A percentile compares a stretch with the other conserved stretches of the same genome.
Evolutionary conservation across 257 asterid species (phyloP).

Genomic region (Salvia rosmarinus): DNA sequence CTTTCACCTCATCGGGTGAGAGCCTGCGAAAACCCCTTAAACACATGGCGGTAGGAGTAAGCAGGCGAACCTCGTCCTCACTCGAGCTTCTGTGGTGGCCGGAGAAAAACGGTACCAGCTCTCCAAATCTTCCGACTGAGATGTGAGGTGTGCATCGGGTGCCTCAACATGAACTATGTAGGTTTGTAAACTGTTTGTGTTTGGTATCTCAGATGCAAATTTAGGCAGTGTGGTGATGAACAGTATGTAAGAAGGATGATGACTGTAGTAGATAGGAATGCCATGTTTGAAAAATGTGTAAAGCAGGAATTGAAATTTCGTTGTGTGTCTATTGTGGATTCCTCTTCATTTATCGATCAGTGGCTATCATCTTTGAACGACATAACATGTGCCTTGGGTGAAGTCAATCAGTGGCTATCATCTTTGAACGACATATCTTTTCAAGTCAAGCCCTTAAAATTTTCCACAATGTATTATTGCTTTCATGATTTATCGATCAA

Average conservation of each 20-base stretch:
- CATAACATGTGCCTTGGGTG: no score
- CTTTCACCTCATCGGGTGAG: slow-evolving; percentile 36
- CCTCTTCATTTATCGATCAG: no score
- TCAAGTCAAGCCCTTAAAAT: no score
- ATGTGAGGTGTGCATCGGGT: background rate
- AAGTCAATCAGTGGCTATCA: no score
- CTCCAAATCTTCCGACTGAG: background rate
- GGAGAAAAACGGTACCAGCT: slow-evolving; percentile 24
- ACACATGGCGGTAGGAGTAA: slow-evolving; percentile 31
- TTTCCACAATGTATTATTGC: no score
- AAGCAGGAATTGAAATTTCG: no score
- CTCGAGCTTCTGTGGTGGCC: background rate
- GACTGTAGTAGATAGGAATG: background rate
- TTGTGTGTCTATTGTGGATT: no score
- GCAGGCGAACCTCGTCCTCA: background rate
- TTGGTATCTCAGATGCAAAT: slow-evolving; percentile 6
- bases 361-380: no score
- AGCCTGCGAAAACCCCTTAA: slow-evolving; percentile 47
- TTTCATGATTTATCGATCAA: no score
- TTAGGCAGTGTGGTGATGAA: no score
- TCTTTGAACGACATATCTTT: no score
- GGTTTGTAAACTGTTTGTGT: background rate
- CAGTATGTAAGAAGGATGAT: background rate
- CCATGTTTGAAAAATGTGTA: background rate
- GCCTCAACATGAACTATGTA: slow-evolving; percentile 6